Evolutionary conservation across 2,329 filamentous ascomycete species (phyloP).

Genomic region (Penicillium fuscoglaucum): DNA sequence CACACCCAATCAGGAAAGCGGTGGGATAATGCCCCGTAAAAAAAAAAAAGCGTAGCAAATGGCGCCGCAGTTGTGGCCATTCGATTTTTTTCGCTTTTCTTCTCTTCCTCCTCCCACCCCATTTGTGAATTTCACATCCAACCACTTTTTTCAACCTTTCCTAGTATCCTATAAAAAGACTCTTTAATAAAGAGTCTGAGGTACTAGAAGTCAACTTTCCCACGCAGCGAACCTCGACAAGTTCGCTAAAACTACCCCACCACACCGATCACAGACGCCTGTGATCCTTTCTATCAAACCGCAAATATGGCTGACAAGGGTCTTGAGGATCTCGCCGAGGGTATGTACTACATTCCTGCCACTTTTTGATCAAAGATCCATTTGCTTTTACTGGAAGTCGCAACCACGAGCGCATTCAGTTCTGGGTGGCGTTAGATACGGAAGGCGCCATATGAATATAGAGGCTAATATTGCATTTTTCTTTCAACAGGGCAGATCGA

Average conservation of each 20-base stretch:
- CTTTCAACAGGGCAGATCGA: slow-evolving; percentile 85
- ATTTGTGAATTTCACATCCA: slow-evolving; percentile 27
- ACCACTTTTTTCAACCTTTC: slow-evolving; percentile 18
- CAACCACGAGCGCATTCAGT: slow-evolving; percentile 1
- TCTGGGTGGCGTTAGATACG: slow-evolving; percentile 10
- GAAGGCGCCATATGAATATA: slow-evolving; percentile 10
- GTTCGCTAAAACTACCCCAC: slow-evolving; percentile 39
- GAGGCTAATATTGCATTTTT: slow-evolving; percentile 20
- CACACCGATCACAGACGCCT: slow-evolving; percentile 71
- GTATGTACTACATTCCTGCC: slow-evolving; percentile 58
- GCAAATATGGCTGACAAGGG: slow-evolving; percentile 98
- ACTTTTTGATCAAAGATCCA: slow-evolving; percentile 1
- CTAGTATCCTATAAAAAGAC: slow-evolving; percentile 33
- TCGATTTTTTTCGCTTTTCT: slow-evolving; percentile 27
- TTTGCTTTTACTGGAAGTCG: neutral
- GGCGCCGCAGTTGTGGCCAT: slow-evolving; percentile 17
- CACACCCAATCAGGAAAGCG: slow-evolving; percentile 17
- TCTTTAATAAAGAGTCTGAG: slow-evolving; percentile 36
- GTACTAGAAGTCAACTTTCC: slow-evolving; percentile 34
- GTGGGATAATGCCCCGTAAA: slow-evolving; percentile 20
- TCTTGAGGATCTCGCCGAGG: slow-evolving; percentile 96
- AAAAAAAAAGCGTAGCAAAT: slow-evolving; percentile 29
- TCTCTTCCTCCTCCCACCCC: slow-evolving; percentile 27
- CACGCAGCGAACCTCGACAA: slow-evolving; percentile 32
- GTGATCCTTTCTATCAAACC: slow-evolving; percentile 62